Evolutionary conservation across 2,329 filamentous ascomycete genomes (phyloP).

Genomic region (Beauveria rudraprayagi): DNA sequence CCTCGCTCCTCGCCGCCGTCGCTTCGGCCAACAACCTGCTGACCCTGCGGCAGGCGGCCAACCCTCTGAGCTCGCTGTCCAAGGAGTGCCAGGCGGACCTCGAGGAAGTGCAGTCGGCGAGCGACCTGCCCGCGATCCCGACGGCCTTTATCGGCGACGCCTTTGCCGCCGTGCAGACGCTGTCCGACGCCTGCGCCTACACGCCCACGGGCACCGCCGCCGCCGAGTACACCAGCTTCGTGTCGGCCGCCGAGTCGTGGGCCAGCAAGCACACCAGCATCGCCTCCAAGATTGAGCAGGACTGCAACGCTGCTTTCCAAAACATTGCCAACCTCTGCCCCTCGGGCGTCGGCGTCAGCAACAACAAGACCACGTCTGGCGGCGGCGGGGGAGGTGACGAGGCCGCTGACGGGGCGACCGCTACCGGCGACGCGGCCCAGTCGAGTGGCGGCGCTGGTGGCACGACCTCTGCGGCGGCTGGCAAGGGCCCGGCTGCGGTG

Average conservation of each 20-base stretch:
- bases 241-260: conserved; percentile 23
- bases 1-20: conserved; percentile 3
- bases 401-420: conserved; percentile 26
- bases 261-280: conserved; percentile 20
- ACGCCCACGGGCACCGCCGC: conserved; percentile 23
- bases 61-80: conserved; percentile 9
- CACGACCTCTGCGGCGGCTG: not conserved
- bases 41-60: conserved; percentile 18
- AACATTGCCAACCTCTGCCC: conserved; percentile 2
- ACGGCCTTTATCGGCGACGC: conserved; percentile 21
- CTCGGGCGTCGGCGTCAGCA: not conserved
- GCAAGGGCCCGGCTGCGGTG: not conserved
- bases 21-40: conserved; percentile 3
- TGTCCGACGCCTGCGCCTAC: conserved; percentile 26
- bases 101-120: conserved; percentile 16
- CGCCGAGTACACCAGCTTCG: conserved; percentile 25
- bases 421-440: not conserved
- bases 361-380: not conserved
- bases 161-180: conserved; percentile 6
- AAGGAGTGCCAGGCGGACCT: conserved; percentile 18
- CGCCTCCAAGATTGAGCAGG: conserved; percentile 18
- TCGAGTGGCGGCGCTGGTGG: not conserved
- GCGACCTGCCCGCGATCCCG: conserved; percentile 23
- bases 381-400: too few relatives aligned
- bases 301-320: conserved; percentile 20